A percentile compares a stretch with the other conserved stretches of the same genome.
phyloP scores from a whole-genome alignment of 257 asterid species.

The Dorcoceras hygrometricum region DNA sequence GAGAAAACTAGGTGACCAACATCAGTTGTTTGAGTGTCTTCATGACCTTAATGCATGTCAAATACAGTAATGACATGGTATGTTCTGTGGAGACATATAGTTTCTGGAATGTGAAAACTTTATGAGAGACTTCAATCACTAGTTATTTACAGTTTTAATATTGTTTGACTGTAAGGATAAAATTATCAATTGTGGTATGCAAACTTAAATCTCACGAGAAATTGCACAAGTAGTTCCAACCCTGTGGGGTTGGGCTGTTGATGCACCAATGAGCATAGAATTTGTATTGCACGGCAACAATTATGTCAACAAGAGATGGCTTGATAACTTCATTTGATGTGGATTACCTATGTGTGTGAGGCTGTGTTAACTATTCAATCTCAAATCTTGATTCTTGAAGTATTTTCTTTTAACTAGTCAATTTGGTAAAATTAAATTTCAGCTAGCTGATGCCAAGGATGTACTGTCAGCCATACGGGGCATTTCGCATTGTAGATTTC shows the following conservation, averaged over 20 bases:
- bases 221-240: not conserved
- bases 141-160: too few relatives aligned
- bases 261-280: not conserved
- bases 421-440: conserved; percentile 30
- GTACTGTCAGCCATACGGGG: conserved; percentile 68
- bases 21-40: not conserved
- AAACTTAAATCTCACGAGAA: not conserved
- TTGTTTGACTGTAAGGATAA: not conserved
- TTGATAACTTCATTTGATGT: not conserved
- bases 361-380: not conserved
- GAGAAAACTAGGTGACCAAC: not conserved
- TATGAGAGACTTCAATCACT: not conserved
- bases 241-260: too few relatives aligned
- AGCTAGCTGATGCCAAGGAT: conserved; percentile 88
- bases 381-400: conserved; percentile 16
- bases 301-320: not conserved
- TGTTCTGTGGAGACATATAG: not conserved
- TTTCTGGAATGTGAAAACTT: not conserved
- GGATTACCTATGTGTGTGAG: not conserved
- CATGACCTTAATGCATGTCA: not conserved
- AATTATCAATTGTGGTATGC: not conserved
- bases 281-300: not conserved
- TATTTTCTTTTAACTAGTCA: conserved; percentile 22
- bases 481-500: conserved; percentile 52
- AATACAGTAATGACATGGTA: too few relatives aligned